These are phyloP conservation scores for rapeseed (Brassica napus) DNA, from an alignment of 345 rosid species.

Conservation along the genomic window Da-Ae NC_063451.1:33041501-33042000, in stretches of 20 bases:
- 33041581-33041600: constrained; percentile 44
- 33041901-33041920: constrained; percentile 46
- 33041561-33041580: not conserved
- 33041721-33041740: constrained; percentile 41
- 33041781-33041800: not conserved
- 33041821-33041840: constrained; percentile 38
- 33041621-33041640: constrained; percentile 34
- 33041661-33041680: constrained; percentile 28
- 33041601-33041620: constrained; percentile 42
- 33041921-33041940: constrained; percentile 51
- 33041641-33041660: constrained; percentile 5
- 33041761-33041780: not conserved
- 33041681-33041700: constrained; percentile 10
- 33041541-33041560: not conserved
- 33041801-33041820: not conserved
- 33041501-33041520: not conserved
- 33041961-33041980: constrained; percentile 50
- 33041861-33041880: constrained; percentile 50
- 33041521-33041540: not conserved
- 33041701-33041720: constrained; percentile 29
- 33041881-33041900: constrained; percentile 55
- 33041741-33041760: constrained; percentile 34
- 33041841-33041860: constrained; percentile 66
- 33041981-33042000: constrained; percentile 48
- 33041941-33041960: constrained; percentile 49